Evolutionary conservation across 2,329 filamentous ascomycete genomes (phyloP), one percentile per base, ranked within the genome.

Genomic region (Cladophialophora bantiana): DNA sequence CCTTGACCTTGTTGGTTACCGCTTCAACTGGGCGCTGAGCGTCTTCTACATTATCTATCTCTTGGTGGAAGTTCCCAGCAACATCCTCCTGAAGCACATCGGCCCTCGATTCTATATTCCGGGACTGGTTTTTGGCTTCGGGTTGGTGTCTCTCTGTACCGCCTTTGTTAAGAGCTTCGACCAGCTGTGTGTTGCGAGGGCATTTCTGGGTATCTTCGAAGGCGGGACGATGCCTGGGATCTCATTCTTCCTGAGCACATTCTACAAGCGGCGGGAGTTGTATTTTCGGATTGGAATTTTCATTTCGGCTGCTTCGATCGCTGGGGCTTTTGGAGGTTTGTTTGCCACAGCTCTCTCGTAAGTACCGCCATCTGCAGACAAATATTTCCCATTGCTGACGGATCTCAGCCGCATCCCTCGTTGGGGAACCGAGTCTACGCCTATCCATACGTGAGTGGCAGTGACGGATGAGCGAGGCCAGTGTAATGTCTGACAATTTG

Each of bases 171-270:
- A 80, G 18, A 83, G 79, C 72, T 85, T 81, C 60, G 73, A 74
- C 7, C 82, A 83, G 1, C 82, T 86, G 26, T 77, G 88, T 72
- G 79, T 77, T 68, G 75, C 81, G 57, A 79, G 84, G 36, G 79
- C 80, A 63, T 78, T 83, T 42, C 78, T 86, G 0, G 84, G 84
- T 53, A 70, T 84, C 38, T 81, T 82, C n/a, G 83, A 86, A 55
- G 74, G 56, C 10, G 64, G 62, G n/a, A 60, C 64, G 35, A 67
- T 68, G 54, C 57, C 64, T 7, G 67, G 64, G 13, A 83, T 89
- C 0, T 87, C 87, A 0, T 88, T 89, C 73, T 89, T 87, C 67
- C 76, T 89, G 1, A 87, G 85, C 0, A 84, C 88, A 71, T 89
- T 89, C 78, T 83, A 83, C 62, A 77, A 78, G 13, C 75, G 80